phyloP scores from a whole-genome alignment of 2,329 filamentous ascomycete genomes.

The Cladobotryum protrusum region DNA sequence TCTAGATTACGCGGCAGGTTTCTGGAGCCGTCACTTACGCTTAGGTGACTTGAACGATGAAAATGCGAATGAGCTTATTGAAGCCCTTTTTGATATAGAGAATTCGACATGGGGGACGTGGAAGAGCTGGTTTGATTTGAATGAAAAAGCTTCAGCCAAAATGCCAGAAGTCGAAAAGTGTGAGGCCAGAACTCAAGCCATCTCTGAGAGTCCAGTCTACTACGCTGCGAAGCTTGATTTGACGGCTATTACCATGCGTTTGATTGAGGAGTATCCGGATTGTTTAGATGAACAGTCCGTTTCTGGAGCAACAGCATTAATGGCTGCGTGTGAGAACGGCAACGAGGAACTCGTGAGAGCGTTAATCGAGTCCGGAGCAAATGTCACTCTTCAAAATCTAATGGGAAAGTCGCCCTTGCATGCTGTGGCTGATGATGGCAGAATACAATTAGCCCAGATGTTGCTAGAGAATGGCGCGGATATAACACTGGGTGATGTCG shows the following conservation, averaged over 20 bases:
- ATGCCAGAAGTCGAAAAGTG: neutral
- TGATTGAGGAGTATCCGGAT: neutral
- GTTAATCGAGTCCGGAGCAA: neutral
- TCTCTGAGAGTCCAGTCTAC: neutral
- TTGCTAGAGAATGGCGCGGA: neutral
- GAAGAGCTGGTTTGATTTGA: neutral
- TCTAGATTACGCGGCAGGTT: conserved; percentile 1
- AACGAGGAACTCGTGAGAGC: neutral
- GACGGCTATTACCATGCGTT: neutral
- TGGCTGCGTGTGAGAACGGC: neutral
- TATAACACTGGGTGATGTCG: neutral
- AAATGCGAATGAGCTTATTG: neutral
- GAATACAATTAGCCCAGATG: neutral
- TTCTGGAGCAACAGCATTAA: neutral
- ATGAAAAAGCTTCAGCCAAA: neutral
- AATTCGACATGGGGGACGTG: neutral
- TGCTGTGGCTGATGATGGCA: neutral
- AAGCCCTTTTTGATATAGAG: neutral
- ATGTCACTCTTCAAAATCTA: neutral
- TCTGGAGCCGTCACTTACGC: conserved; percentile 1
- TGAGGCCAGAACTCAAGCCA: neutral
- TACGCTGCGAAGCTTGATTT: conserved; percentile 2
- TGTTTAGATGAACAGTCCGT: neutral
- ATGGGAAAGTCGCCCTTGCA: neutral
- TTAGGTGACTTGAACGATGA: neutral